These are phyloP conservation scores for Aureobasidium namibiae DNA, from an alignment of 2,329 filamentous ascomycete species.

Conservation along the genomic window DNA sequence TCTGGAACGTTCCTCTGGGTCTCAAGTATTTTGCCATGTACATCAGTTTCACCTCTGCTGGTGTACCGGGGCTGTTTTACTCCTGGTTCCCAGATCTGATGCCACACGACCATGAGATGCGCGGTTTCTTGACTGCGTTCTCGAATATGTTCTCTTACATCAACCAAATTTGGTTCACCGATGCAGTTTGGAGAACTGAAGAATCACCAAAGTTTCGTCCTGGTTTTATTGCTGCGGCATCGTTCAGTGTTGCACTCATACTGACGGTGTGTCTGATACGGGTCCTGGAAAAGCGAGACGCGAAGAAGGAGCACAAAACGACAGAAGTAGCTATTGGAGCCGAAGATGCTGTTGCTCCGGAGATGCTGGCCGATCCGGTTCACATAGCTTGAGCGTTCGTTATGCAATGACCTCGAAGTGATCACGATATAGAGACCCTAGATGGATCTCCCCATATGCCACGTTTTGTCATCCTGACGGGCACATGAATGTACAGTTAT, in stretches of 20 bases:
- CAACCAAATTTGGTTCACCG: slow-evolving; percentile 48
- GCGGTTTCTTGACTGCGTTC: slow-evolving; percentile 35
- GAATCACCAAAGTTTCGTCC: slow-evolving; percentile 37
- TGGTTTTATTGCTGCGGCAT: slow-evolving; percentile 34
- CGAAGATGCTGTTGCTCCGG: neutral
- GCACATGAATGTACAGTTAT: no score
- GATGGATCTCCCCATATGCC: no score
- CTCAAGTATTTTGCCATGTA: slow-evolving; percentile 48
- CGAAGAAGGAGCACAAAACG: neutral
- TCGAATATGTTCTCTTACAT: slow-evolving; percentile 12
- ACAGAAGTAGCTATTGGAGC: neutral
- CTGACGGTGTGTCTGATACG: slow-evolving; percentile 8
- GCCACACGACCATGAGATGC: slow-evolving; percentile 45
- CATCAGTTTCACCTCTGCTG: slow-evolving; percentile 41
- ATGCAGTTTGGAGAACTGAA: slow-evolving; percentile 43
- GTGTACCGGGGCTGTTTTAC: slow-evolving; percentile 48
- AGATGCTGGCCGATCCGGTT: neutral
- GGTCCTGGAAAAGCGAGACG: neutral
- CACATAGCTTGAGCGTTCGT: neutral
- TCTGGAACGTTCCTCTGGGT: slow-evolving; percentile 49
- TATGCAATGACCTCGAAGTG: no score
- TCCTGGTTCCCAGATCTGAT: slow-evolving; percentile 11
- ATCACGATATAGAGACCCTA: no score
- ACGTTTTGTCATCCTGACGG: no score
- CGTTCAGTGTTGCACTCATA: slow-evolving; percentile 15